Evolutionary conservation across 164 flowering plant species (phyloP).

Genomic region (Taxillus chinensis): DNA sequence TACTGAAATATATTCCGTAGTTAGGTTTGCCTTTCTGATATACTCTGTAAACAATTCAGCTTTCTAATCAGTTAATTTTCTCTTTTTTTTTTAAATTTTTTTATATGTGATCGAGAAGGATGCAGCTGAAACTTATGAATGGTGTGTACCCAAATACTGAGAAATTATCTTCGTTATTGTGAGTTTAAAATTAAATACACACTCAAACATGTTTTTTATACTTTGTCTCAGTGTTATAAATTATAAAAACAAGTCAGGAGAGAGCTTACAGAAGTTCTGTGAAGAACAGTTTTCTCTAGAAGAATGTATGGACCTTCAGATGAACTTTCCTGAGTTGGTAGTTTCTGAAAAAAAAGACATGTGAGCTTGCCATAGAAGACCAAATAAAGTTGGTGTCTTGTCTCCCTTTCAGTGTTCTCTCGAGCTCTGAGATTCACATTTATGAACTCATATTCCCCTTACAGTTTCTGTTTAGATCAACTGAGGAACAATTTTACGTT

Average conservation of each 20-base stretch:
- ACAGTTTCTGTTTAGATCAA: background rate
- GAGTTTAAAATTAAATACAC: background rate
- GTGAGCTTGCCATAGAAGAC: background rate
- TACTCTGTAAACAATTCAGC: background rate
- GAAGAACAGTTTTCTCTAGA: slow-evolving; percentile 14
- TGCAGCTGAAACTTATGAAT: slow-evolving; percentile 20
- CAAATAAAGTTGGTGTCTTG: background rate
- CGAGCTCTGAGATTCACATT: background rate
- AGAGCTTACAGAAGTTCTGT: slow-evolving; percentile 28
- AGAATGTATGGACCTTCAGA: slow-evolving; percentile 17
- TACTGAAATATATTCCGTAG: too few relatives aligned
- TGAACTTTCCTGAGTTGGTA: slow-evolving; percentile 1
- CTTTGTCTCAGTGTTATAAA: slow-evolving; percentile 25
- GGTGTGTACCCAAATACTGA: slow-evolving; percentile 26
- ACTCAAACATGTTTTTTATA: background rate
- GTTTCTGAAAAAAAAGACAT: slow-evolving; percentile 3
- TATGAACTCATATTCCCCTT: background rate
- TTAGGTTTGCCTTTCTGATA: too few relatives aligned
- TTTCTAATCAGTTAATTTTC: background rate
- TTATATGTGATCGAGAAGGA: slow-evolving; percentile 27
- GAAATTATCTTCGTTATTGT: background rate
- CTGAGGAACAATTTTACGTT: background rate
- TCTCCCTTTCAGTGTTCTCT: background rate
- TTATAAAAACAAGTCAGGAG: slow-evolving; percentile 6
- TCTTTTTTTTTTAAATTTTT: background rate